Percentiles rank a stretch among this genome's conserved stretches.
Evolutionary conservation across 2,329 filamentous ascomycete species (phyloP).

Genomic region (Colletotrichum sojae): DNA sequence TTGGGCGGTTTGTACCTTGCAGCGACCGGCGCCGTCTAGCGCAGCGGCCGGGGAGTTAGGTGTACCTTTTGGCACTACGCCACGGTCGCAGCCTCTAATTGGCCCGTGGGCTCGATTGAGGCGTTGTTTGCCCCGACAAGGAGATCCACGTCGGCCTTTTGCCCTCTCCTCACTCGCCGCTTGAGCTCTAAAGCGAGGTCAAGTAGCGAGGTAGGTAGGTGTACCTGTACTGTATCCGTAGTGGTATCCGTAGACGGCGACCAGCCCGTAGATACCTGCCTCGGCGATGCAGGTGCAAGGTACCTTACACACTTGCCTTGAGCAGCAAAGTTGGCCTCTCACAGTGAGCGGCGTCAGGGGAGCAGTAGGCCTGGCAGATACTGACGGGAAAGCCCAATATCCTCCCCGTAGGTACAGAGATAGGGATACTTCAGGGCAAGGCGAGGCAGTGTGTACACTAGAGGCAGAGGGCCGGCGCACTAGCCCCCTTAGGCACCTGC

Average conservation of each 20-base stretch:
- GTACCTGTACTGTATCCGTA: conserved; percentile 2
- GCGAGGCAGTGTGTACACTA: too few species aligned
- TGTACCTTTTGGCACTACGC: background rate
- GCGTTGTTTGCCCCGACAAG: conserved; percentile 28
- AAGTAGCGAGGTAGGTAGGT: too few species aligned
- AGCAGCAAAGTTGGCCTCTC: too few species aligned
- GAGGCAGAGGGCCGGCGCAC: conserved; percentile 16
- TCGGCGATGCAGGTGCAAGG: too few species aligned
- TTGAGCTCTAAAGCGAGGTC: too few species aligned
- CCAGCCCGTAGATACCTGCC: too few species aligned
- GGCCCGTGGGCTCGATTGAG: conserved; percentile 5
- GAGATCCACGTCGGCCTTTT: conserved; percentile 31
- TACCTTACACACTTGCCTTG: too few species aligned
- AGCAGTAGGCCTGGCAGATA: background rate
- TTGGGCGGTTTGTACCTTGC: conserved; percentile 31
- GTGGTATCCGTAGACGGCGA: background rate
- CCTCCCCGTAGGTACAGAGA: background rate
- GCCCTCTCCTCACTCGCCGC: conserved; percentile 1
- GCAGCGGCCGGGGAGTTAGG: conserved; percentile 5
- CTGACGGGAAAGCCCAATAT: conserved; percentile 5
- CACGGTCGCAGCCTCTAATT: conserved; percentile 3
- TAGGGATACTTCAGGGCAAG: too few species aligned
- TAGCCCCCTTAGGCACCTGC: conserved; percentile 13
- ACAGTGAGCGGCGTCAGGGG: too few species aligned
- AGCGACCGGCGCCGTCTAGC: conserved; percentile 14